Evolutionary conservation across 257 asterid species (phyloP).

Genomic region (Capsicum rhomboideum): DNA sequence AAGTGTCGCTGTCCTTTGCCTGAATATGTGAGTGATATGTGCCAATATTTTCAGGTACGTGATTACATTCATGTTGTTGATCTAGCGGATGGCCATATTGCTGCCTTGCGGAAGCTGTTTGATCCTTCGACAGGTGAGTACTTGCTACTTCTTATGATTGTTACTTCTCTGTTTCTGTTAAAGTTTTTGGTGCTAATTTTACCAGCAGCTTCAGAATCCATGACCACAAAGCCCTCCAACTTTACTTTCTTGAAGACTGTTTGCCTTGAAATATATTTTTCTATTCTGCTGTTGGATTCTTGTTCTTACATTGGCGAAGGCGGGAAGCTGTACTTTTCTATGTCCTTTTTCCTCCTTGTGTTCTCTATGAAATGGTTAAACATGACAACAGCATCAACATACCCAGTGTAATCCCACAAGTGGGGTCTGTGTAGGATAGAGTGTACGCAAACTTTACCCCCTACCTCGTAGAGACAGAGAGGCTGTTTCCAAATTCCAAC

Average conservation of each 20-base stretch:
- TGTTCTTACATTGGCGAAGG: neutral
- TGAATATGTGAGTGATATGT: neutral
- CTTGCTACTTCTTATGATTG: neutral
- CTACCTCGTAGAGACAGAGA: too few relatives aligned
- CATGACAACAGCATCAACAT: too few relatives aligned
- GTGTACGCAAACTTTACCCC: too few relatives aligned
- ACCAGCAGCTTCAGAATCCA: neutral
- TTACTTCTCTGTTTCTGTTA: neutral
- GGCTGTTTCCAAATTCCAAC: too few relatives aligned
- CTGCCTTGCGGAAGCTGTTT: neutral
- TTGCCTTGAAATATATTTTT: neutral
- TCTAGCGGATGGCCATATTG: constrained; percentile 5
- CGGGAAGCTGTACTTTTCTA: neutral
- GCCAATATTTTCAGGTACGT: neutral
- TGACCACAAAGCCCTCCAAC: neutral
- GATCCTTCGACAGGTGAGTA: constrained; percentile 1
- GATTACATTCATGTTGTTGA: constrained; percentile 8
- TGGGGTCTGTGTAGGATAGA: too few relatives aligned
- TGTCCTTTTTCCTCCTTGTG: neutral
- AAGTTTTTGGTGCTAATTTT: neutral
- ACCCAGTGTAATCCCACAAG: too few relatives aligned
- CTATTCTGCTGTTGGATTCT: neutral
- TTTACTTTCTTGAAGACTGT: neutral
- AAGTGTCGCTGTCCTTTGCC: neutral
- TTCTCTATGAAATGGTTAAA: neutral